Evolutionary conservation across 2,329 filamentous ascomycete genomes (phyloP).

Genomic region (Beauveria caledonica): DNA sequence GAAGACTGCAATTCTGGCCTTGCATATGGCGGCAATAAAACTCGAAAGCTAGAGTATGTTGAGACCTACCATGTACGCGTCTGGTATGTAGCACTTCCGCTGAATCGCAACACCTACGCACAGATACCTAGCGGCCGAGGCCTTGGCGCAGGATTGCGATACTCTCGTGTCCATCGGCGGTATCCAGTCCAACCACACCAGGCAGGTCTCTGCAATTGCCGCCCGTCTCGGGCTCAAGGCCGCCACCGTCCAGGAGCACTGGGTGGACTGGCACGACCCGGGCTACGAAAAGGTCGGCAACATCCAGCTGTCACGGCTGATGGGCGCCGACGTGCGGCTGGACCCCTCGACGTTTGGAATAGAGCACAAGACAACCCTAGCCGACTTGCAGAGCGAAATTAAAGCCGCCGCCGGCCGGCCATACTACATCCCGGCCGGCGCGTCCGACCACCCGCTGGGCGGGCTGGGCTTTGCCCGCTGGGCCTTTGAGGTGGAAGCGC

Average conservation of each 20-base stretch:
- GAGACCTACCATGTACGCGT: neutral
- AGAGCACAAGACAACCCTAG: constrained; percentile 56
- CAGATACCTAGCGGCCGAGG: constrained; percentile 58
- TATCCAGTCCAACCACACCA: constrained; percentile 62
- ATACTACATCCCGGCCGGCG: constrained; percentile 65
- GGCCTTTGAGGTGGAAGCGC: constrained; percentile 58
- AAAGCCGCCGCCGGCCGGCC: constrained; percentile 46
- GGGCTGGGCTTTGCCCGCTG: constrained; percentile 63
- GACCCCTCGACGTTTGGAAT: constrained; percentile 57
- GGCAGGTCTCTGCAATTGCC: constrained; percentile 56
- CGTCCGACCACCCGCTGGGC: constrained; percentile 61
- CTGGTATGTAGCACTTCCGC: neutral
- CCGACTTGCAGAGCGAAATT: constrained; percentile 45
- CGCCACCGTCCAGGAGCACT: constrained; percentile 55
- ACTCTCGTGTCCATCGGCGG: constrained; percentile 61
- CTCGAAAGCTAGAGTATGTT: constrained; percentile 54
- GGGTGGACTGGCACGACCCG: constrained; percentile 54
- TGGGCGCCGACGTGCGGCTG: constrained; percentile 56
- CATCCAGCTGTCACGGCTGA: constrained; percentile 60
- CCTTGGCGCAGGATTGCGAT: constrained; percentile 45
- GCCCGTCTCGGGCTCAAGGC: constrained; percentile 47
- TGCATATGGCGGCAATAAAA: constrained; percentile 63
- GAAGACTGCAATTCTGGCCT: constrained; percentile 64
- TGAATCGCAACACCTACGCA: neutral
- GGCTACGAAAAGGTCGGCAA: constrained; percentile 60